Evolutionary conservation across 768 basidiomycete species (phyloP).

Genomic region (Collybia sp.): DNA sequence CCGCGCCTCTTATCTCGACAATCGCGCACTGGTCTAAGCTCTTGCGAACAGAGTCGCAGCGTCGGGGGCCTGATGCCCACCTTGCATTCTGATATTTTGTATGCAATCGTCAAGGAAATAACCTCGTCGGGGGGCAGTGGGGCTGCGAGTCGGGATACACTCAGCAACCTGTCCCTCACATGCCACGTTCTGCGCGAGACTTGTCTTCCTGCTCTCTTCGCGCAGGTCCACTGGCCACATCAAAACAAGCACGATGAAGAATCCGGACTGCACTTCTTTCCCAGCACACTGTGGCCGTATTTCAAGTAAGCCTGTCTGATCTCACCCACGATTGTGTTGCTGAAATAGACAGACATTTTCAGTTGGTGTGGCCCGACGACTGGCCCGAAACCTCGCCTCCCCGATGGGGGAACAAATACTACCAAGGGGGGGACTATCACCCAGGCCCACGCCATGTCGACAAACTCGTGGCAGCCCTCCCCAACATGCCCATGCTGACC

Average conservation of each 20-base stretch:
- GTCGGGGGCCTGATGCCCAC: slow-evolving; percentile 9
- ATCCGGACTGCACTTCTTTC: slow-evolving; percentile 32
- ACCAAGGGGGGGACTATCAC: slow-evolving; percentile 26
- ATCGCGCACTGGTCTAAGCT: background rate
- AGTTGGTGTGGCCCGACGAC: slow-evolving; percentile 38
- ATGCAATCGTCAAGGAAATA: slow-evolving; percentile 17
- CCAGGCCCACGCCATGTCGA: slow-evolving; percentile 25
- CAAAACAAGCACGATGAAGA: slow-evolving; percentile 29
- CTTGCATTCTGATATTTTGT: slow-evolving; percentile 18
- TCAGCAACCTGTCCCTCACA: slow-evolving; percentile 19
- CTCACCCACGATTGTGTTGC: background rate
- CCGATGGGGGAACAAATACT: slow-evolving; percentile 32
- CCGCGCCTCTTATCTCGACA: background rate
- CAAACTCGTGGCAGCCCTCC: slow-evolving; percentile 31
- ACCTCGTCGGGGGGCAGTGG: slow-evolving; percentile 8
- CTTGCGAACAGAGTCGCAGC: background rate
- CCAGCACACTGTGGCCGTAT: slow-evolving; percentile 29
- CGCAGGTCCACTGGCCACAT: slow-evolving; percentile 35
- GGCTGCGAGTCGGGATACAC: slow-evolving; percentile 9
- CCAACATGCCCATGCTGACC: slow-evolving; percentile 26
- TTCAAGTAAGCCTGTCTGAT: slow-evolving; percentile 25
- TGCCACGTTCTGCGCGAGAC: slow-evolving; percentile 20
- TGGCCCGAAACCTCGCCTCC: slow-evolving; percentile 37
- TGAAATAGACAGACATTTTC: slow-evolving; percentile 22
- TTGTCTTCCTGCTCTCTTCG: slow-evolving; percentile 27